Evolutionary conservation across 2,329 filamentous ascomycete genomes (phyloP).

Genomic region (Penicillium sp.): DNA sequence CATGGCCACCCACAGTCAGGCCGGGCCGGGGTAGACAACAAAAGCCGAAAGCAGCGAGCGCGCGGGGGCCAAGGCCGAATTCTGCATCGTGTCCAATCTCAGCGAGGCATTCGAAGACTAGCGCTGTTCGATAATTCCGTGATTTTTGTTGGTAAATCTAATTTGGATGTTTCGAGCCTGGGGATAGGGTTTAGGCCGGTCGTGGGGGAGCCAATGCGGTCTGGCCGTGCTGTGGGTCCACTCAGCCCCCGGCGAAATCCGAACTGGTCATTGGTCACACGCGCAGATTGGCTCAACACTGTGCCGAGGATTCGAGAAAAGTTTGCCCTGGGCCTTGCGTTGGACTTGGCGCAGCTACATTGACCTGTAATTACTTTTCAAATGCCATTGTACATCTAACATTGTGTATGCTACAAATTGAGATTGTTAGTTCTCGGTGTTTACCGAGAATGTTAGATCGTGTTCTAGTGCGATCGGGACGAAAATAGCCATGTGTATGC

Average conservation of each 20-base stretch:
- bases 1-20: neutral
- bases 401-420: no score
- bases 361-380: no score
- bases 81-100: neutral
- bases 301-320: constrained; percentile 1
- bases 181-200: constrained; percentile 6
- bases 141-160: neutral
- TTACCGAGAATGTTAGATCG: neutral
- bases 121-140: neutral
- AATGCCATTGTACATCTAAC: no score
- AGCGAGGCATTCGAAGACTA: neutral
- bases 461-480: neutral
- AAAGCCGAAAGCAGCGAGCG: constrained; percentile 4
- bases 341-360: neutral
- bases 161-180: constrained; percentile 8
- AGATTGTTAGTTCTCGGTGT: neutral
- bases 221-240: neutral
- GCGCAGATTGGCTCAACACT: neutral
- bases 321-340: neutral
- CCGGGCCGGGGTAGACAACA: constrained; percentile 3
- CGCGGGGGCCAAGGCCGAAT: neutral
- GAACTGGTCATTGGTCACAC: neutral
- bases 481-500: constrained; percentile 1
- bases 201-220: constrained; percentile 2
- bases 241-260: constrained; percentile 3